Evolutionary conservation across 2,329 filamentous ascomycete species (phyloP).

Genomic region (Neocatenulostroma microsporum): DNA sequence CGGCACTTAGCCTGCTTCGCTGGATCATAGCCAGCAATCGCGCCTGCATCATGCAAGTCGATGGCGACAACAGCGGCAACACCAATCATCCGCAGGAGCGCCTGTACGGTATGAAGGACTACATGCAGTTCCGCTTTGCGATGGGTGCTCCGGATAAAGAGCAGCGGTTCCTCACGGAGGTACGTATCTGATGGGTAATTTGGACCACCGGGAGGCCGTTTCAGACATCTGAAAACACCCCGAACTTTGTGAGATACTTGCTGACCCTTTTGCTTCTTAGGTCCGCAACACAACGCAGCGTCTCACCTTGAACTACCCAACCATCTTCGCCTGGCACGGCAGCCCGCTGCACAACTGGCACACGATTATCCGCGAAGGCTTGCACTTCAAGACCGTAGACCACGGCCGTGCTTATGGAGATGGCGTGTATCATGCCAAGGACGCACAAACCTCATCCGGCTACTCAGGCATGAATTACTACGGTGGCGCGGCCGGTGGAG

Average conservation of each 20-base stretch:
- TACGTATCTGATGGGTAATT: too few relatives aligned
- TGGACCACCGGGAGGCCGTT: too few relatives aligned
- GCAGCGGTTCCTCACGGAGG: conserved; percentile 58
- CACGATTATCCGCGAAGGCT: conserved; percentile 72
- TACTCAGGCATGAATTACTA: conserved; percentile 37
- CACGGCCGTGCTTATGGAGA: conserved; percentile 68
- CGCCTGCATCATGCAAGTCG: conserved; percentile 75
- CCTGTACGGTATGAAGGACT: conserved; percentile 57
- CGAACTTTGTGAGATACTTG: too few relatives aligned
- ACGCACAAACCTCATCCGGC: conserved; percentile 48
- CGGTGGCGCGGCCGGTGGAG: too few relatives aligned
- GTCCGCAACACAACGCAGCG: conserved; percentile 36
- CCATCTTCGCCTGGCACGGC: conserved; percentile 82
- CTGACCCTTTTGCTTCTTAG: too few relatives aligned
- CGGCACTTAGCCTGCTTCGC: conserved; percentile 60
- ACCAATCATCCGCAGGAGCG: too few relatives aligned
- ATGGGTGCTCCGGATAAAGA: conserved; percentile 88
- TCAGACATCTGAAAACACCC: too few relatives aligned
- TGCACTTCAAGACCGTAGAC: conserved; percentile 57
- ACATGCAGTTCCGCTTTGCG: conserved; percentile 77
- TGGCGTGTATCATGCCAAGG: conserved; percentile 70
- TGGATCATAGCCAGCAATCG: conserved; percentile 90
- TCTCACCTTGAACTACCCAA: conserved; percentile 48
- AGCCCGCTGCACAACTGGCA: conserved; percentile 76
- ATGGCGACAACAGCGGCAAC: conserved; percentile 28